A percentile compares a stretch with the other conserved stretches of the same genome.
Evolutionary conservation across 139 green algal species (phyloP).

Genomic region (Asterochloris sp.): DNA sequence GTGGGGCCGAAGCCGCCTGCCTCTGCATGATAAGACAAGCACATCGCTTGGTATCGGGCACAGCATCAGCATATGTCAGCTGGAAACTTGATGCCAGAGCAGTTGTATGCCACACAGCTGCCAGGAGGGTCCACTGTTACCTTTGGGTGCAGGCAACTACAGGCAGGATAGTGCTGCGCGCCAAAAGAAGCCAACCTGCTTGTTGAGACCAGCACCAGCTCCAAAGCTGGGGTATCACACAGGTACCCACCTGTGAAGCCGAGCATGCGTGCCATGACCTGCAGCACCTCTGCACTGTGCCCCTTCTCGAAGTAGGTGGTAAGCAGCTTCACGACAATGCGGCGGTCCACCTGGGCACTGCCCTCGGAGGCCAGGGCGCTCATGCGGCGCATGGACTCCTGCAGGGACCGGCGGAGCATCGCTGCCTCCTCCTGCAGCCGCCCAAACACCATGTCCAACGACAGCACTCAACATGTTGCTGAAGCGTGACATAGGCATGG

Average conservation of each 20-base stretch:
- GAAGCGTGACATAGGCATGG: too few relatives aligned
- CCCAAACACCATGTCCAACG: too few relatives aligned
- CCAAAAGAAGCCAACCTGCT: too few relatives aligned
- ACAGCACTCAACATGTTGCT: too few relatives aligned
- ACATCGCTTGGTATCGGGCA: not conserved
- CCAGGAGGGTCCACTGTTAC: not conserved
- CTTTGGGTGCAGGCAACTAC: not conserved
- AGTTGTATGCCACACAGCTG: not conserved
- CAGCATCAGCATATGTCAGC: not conserved
- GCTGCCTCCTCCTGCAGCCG: constrained; percentile 39
- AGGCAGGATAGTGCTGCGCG: not conserved
- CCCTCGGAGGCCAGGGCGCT: constrained; percentile 29
- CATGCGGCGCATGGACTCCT: constrained; percentile 26
- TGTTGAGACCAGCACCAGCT: not conserved
- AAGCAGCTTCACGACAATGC: constrained; percentile 62
- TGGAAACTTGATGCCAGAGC: not conserved
- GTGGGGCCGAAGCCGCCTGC: too few relatives aligned
- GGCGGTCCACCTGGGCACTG: constrained; percentile 51
- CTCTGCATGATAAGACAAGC: too few relatives aligned
- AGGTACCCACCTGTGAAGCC: constrained; percentile 28
- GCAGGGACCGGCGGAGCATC: constrained; percentile 51
- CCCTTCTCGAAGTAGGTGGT: constrained; percentile 61
- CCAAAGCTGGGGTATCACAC: not conserved
- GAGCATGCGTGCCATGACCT: constrained; percentile 44
- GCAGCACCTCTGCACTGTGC: constrained; percentile 38